Evolutionary conservation across 441 rosid species (phyloP).

Genomic region (Theobroma grandiflorum): DNA sequence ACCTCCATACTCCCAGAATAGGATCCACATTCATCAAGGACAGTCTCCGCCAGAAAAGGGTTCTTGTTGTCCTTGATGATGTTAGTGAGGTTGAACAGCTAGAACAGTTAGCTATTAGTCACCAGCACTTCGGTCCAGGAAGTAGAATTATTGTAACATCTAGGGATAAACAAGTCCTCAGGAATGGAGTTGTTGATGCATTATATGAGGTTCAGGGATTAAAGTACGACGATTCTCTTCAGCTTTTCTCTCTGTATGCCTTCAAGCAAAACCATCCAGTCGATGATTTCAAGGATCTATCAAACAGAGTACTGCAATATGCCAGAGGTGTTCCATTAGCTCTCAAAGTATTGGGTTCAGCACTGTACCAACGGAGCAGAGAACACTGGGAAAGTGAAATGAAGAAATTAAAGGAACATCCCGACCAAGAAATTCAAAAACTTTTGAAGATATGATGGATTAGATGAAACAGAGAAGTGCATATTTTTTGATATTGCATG

Average conservation of each 20-base stretch:
- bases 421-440: constrained; percentile 31
- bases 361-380: constrained; percentile 28
- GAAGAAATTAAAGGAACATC: constrained; percentile 31
- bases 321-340: constrained; percentile 52
- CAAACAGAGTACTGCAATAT: constrained; percentile 24
- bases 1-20: constrained; percentile 26
- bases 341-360: constrained; percentile 44
- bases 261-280: constrained; percentile 26
- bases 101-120: constrained; percentile 21
- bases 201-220: constrained; percentile 17
- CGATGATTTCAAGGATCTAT: constrained; percentile 20
- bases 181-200: constrained; percentile 17
- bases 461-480: no score
- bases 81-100: constrained; percentile 37
- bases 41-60: constrained; percentile 32
- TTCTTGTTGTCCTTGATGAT: constrained; percentile 42
- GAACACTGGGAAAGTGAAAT: constrained; percentile 39
- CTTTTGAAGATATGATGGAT: constrained; percentile 46
- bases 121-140: constrained; percentile 35
- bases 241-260: constrained; percentile 42
- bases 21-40: constrained; percentile 26
- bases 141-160: constrained; percentile 48
- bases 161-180: constrained; percentile 36
- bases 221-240: constrained; percentile 31
- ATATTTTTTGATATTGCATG: no score